Evolutionary conservation across 768 basidiomycete genomes (phyloP).

Genomic region (Psilocybe tampanensis): DNA sequence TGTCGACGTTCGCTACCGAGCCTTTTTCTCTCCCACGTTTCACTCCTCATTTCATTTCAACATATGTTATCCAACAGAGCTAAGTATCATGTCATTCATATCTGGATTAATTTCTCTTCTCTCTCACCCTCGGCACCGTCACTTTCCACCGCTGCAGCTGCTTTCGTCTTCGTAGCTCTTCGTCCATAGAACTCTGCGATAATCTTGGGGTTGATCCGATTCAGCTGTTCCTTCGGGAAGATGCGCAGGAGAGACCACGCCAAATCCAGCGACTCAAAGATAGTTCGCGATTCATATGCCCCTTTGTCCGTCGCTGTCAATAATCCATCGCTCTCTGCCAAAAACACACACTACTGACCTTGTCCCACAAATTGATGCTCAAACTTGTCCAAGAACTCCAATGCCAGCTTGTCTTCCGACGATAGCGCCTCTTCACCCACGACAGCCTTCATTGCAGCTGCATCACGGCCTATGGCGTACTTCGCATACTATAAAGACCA

Average conservation of each 20-base stretch:
- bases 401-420: constrained; percentile 91
- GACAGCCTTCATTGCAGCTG: constrained; percentile 98
- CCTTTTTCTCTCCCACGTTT: background rate
- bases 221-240: constrained; percentile 98
- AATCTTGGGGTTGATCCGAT: constrained; percentile 97
- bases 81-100: constrained; percentile 12
- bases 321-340: background rate
- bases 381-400: constrained; percentile 98
- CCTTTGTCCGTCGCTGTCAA: constrained; percentile 43
- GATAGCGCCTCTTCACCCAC: constrained; percentile 98
- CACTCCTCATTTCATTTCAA: too few relatives aligned
- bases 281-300: constrained; percentile 91
- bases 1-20: constrained; percentile 13
- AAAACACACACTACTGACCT: constrained; percentile 42
- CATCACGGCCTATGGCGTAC: constrained; percentile 97
- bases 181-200: constrained; percentile 91
- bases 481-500: constrained; percentile 78
- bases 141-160: constrained; percentile 47
- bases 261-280: constrained; percentile 96
- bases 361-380: constrained; percentile 97
- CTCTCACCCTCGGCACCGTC: constrained; percentile 43
- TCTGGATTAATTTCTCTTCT: constrained; percentile 32
- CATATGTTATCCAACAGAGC: too few relatives aligned
- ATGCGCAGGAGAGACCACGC: constrained; percentile 97
- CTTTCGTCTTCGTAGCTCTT: constrained; percentile 79